A percentile compares a stretch with the other conserved stretches of the same genome.
These are phyloP conservation scores for Ogataea polymorpha DNA, from an alignment of 805 yeast genomes.

Conservation along the genomic window DNA sequence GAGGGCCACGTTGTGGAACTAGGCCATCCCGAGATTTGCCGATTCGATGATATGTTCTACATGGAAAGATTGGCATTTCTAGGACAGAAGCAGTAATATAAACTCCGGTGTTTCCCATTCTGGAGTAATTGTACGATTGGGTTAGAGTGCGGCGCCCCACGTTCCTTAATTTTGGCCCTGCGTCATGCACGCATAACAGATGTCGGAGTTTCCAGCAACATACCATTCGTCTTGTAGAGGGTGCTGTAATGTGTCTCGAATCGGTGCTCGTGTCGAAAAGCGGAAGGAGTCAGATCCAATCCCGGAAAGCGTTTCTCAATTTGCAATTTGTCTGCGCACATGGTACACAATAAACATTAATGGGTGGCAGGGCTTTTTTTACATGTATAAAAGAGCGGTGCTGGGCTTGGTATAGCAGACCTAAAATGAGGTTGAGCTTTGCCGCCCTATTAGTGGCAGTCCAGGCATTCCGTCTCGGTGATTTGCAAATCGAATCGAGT, in stretches of 20 bases:
- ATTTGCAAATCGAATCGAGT: background rate
- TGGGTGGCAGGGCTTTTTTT: too few species aligned
- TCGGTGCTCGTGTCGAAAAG: too few species aligned
- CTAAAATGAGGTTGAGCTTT: background rate
- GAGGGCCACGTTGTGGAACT: slow-evolving; percentile 10
- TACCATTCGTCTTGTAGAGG: background rate
- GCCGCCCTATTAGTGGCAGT: background rate
- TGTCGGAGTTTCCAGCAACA: background rate
- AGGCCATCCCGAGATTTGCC: slow-evolving; percentile 18
- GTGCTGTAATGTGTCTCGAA: too few species aligned
- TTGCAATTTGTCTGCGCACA: too few species aligned
- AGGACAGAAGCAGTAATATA: background rate
- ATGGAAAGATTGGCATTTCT: slow-evolving; percentile 13
- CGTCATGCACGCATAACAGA: background rate
- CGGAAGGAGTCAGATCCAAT: too few species aligned
- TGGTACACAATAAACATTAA: too few species aligned
- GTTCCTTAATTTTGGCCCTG: background rate
- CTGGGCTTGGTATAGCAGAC: too few species aligned
- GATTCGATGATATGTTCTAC: slow-evolving; percentile 20
- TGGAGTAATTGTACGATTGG: background rate
- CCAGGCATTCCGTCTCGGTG: background rate
- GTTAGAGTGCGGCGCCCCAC: background rate
- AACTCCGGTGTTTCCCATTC: background rate
- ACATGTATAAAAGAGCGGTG: too few species aligned
- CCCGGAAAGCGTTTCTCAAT: too few species aligned